A percentile compares a stretch with the other conserved stretches of the same genome.
phyloP scores from a whole-genome alignment of 1,284 basidiomycete species.

The Anthracocystis setariae region DNA sequence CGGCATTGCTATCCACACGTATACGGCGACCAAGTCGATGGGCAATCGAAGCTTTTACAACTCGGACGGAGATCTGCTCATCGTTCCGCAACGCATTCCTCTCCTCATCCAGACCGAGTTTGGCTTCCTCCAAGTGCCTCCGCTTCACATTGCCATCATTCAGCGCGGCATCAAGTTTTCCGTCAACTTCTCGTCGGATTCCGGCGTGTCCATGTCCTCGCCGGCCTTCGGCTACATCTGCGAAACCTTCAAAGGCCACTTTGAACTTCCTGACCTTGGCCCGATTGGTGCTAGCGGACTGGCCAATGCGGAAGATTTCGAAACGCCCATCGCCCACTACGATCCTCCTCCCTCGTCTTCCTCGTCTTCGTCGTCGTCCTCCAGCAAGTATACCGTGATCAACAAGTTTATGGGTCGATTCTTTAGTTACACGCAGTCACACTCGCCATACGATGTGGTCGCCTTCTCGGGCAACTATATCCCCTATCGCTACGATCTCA shows the following conservation, averaged over 20 bases:
- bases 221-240: constrained; percentile 67
- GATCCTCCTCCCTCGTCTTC: constrained; percentile 66
- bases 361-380: constrained; percentile 69
- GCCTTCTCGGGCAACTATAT: constrained; percentile 76
- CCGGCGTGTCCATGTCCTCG: constrained; percentile 67
- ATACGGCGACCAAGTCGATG: constrained; percentile 75
- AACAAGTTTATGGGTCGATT: constrained; percentile 74
- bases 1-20: constrained; percentile 72
- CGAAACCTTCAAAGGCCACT: constrained; percentile 73
- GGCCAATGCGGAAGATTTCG: constrained; percentile 73
- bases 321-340: constrained; percentile 74
- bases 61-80: constrained; percentile 77
- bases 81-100: constrained; percentile 76
- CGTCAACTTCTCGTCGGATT: constrained; percentile 64
- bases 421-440: constrained; percentile 74
- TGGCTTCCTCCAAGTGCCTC: constrained; percentile 76
- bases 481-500: constrained; percentile 77
- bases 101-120: constrained; percentile 78
- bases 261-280: constrained; percentile 76
- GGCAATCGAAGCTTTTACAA: constrained; percentile 75
- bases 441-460: constrained; percentile 79
- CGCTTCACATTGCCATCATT: constrained; percentile 75
- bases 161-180: constrained; percentile 77
- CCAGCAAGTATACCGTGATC: constrained; percentile 68
- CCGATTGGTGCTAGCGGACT: constrained; percentile 73